Percentiles rank a stretch among this genome's conserved stretches.
These are phyloP conservation scores for Bipolaris sorokiniana DNA, from an alignment of 2,329 filamentous ascomycete species.

Conservation along the genomic window DNA sequence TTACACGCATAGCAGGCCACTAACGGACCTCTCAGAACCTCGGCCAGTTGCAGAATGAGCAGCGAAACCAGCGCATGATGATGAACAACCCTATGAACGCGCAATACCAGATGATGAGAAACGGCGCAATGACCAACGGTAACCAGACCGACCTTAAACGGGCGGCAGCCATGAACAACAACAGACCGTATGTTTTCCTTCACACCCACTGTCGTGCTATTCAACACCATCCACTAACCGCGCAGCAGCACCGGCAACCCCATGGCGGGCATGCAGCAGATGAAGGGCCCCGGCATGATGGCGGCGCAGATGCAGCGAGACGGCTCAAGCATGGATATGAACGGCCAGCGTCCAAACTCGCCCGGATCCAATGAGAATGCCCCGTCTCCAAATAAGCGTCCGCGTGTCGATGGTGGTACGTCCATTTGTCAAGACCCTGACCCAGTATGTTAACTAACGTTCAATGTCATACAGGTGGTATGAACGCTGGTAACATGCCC, in stretches of 20 bases:
- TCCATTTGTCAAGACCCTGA: slow-evolving; percentile 57
- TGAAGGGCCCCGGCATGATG: slow-evolving; percentile 62
- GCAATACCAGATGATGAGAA: slow-evolving; percentile 67
- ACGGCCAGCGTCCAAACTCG: slow-evolving; percentile 76
- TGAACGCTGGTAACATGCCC: slow-evolving; percentile 76
- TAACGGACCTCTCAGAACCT: slow-evolving; percentile 60
- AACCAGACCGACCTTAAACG: slow-evolving; percentile 69
- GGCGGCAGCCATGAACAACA: slow-evolving; percentile 81
- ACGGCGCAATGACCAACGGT: slow-evolving; percentile 62
- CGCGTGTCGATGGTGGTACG: slow-evolving; percentile 76
- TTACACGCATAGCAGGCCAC: not conserved
- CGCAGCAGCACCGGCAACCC: slow-evolving; percentile 35
- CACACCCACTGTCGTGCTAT: not conserved
- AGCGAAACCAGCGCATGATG: slow-evolving; percentile 71
- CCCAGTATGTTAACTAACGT: slow-evolving; percentile 56
- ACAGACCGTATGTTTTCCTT: slow-evolving; percentile 65
- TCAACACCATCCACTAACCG: slow-evolving; percentile 17
- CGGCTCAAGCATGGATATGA: slow-evolving; percentile 84
- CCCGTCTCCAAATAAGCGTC: slow-evolving; percentile 89
- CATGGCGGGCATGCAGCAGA: slow-evolving; percentile 72
- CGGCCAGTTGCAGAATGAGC: slow-evolving; percentile 73
- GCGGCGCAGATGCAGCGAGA: slow-evolving; percentile 82
- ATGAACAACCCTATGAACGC: slow-evolving; percentile 63
- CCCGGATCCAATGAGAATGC: slow-evolving; percentile 85
- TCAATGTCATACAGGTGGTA: slow-evolving; percentile 70